These are phyloP conservation scores for Cutaneotrichosporon mucoides DNA, from an alignment of 1,284 basidiomycete genomes.

Conservation along the genomic window DNA sequence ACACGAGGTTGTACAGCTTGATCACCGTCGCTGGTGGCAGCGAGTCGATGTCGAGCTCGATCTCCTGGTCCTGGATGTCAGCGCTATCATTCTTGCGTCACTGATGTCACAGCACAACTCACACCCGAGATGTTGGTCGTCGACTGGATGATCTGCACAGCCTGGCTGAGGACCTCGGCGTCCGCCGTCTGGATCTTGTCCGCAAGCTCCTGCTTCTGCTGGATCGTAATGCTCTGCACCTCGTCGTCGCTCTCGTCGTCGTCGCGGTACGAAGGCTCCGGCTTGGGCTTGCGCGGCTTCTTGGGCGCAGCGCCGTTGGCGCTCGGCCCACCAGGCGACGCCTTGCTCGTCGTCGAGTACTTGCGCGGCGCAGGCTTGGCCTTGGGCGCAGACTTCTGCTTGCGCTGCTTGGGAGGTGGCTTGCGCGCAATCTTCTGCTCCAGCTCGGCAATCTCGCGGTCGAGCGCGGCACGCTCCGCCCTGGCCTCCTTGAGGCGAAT, in stretches of 20 bases:
- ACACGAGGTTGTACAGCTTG: constrained; percentile 89
- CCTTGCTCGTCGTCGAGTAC: constrained; percentile 33
- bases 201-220: constrained; percentile 94
- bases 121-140: constrained; percentile 83
- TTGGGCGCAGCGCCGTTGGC: constrained; percentile 30
- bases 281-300: constrained; percentile 39
- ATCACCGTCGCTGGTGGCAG: constrained; percentile 77
- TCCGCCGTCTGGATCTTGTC: constrained; percentile 81
- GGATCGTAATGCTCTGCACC: constrained; percentile 60
- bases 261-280: constrained; percentile 36
- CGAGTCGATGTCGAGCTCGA: constrained; percentile 91
- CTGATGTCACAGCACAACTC: constrained; percentile 46
- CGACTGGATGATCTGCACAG: constrained; percentile 87
- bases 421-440: constrained; percentile 25
- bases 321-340: constrained; percentile 23
- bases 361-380: constrained; percentile 36
- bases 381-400: constrained; percentile 48
- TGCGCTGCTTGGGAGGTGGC: constrained; percentile 10
- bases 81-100: neutral
- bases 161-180: constrained; percentile 70
- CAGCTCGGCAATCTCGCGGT: constrained; percentile 36
- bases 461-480: constrained; percentile 16
- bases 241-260: constrained; percentile 48
- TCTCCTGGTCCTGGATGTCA: constrained; percentile 74
- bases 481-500: constrained; percentile 18